Evolutionary conservation across 1,284 basidiomycete species (phyloP).

Genomic region (Cryptococcus sp.): DNA sequence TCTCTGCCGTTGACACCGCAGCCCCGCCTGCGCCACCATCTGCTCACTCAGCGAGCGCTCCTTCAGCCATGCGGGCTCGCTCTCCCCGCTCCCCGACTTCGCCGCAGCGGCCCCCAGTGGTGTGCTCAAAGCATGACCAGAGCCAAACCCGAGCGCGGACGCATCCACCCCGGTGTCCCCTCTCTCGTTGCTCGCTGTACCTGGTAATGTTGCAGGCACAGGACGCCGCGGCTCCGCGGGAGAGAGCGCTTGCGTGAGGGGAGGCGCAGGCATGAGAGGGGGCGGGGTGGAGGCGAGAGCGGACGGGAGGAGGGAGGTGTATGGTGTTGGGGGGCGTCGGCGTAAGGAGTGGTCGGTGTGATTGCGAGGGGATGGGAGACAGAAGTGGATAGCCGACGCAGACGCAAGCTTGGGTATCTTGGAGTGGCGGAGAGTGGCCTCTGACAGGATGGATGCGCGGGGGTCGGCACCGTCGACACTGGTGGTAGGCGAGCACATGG

Average conservation of each 20-base stretch:
- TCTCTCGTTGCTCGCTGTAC: background rate
- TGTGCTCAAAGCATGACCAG: too few relatives aligned
- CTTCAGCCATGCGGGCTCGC: slow-evolving; percentile 21
- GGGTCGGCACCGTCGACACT: slow-evolving; percentile 2
- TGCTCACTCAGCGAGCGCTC: slow-evolving; percentile 27
- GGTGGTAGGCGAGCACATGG: slow-evolving; percentile 9
- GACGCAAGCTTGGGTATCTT: slow-evolving; percentile 1
- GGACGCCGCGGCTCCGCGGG: background rate
- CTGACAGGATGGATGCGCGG: too few relatives aligned
- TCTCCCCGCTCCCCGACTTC: background rate
- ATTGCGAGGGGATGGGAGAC: background rate
- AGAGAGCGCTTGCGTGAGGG: slow-evolving; percentile 1
- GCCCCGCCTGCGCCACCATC: slow-evolving; percentile 30
- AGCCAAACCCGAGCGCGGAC: background rate
- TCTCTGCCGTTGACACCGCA: slow-evolving; percentile 18
- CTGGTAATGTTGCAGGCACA: too few relatives aligned
- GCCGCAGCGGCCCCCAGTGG: too few relatives aligned
- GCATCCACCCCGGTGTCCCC: background rate
- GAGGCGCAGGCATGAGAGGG: background rate
- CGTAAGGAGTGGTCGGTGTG: too few relatives aligned
- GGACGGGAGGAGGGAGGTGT: background rate
- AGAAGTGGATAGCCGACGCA: slow-evolving; percentile 3
- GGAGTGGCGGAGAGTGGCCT: background rate
- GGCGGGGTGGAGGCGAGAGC: background rate
- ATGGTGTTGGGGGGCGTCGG: background rate